Evolutionary conservation across 805 yeast species (phyloP).

Genomic region (Zygoascus ofunaensis): DNA sequence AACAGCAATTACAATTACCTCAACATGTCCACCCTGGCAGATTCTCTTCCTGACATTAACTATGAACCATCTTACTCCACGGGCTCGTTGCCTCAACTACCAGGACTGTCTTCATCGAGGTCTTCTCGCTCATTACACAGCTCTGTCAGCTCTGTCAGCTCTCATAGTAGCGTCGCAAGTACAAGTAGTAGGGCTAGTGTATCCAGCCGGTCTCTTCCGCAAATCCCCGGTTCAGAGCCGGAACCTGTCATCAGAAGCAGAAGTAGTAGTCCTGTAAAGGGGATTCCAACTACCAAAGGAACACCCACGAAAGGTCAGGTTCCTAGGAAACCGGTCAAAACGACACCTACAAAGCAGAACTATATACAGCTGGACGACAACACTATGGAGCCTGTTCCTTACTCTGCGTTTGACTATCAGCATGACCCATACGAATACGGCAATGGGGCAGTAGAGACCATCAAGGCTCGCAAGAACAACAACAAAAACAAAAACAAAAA

Average conservation of each 20-base stretch:
- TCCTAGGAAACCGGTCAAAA: background rate
- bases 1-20: background rate
- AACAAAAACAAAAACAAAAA: no score
- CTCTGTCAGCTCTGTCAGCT: background rate
- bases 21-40: conserved; percentile 1
- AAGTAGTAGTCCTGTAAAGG: background rate
- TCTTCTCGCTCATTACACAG: background rate
- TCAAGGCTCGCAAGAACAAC: conserved; percentile 3
- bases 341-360: background rate
- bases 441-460: background rate
- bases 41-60: background rate
- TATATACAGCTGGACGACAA: background rate
- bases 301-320: background rate
- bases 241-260: background rate
- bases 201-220: background rate
- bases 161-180: background rate
- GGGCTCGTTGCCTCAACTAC: background rate
- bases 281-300: background rate
- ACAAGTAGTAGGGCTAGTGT: background rate
- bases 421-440: background rate
- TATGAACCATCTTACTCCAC: background rate
- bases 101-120: background rate
- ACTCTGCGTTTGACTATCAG: no score
- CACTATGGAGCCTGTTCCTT: background rate
- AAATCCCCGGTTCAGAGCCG: no score